A percentile compares a stretch with the other conserved stretches of the same genome.
Conservation (phyloP, 768 basidiomycete genomes). For the Porphyrellus cyaneotinctus region DNA sequence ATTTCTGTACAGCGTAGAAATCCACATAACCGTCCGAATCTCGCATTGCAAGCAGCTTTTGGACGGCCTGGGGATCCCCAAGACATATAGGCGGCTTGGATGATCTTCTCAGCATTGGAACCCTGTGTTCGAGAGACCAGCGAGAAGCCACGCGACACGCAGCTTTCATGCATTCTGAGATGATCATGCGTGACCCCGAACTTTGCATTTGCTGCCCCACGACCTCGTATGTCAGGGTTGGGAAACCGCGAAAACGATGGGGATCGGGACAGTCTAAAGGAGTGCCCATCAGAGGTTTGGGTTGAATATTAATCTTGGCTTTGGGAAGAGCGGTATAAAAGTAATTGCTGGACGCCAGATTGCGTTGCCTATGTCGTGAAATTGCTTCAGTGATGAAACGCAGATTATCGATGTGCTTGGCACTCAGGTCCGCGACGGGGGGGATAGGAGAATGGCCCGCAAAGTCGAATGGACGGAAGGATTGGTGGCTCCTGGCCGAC, state of each 20-base stretch:
- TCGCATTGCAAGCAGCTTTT: slow-evolving; percentile 48
- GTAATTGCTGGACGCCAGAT: slow-evolving; percentile 16
- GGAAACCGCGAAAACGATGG: slow-evolving; percentile 47
- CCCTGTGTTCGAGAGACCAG: slow-evolving; percentile 54
- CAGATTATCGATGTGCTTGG: slow-evolving; percentile 28
- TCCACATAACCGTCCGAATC: slow-evolving; percentile 43
- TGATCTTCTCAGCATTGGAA: slow-evolving; percentile 64
- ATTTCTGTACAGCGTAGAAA: slow-evolving; percentile 32
- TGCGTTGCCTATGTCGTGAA: slow-evolving; percentile 23
- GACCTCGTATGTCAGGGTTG: slow-evolving; percentile 45
- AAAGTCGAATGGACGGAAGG: slow-evolving; percentile 22
- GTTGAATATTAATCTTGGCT: slow-evolving; percentile 26
- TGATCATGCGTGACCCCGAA: slow-evolving; percentile 48
- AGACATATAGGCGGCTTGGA: slow-evolving; percentile 31
- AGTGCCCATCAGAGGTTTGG: slow-evolving; percentile 31
- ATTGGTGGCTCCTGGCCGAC: slow-evolving; percentile 1
- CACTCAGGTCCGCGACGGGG: slow-evolving; percentile 6
- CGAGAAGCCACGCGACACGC: slow-evolving; percentile 73
- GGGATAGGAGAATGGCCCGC: not conserved
- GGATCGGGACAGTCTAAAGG: slow-evolving; percentile 28
- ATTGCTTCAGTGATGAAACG: slow-evolving; percentile 29
- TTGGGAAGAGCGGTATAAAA: slow-evolving; percentile 26
- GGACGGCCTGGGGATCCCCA: slow-evolving; percentile 33
- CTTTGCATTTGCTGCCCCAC: slow-evolving; percentile 19
- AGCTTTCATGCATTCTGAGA: slow-evolving; percentile 80